phyloP scores from a whole-genome alignment of 2,329 filamentous ascomycete genomes.

The Lachnellula subtilissima region DNA sequence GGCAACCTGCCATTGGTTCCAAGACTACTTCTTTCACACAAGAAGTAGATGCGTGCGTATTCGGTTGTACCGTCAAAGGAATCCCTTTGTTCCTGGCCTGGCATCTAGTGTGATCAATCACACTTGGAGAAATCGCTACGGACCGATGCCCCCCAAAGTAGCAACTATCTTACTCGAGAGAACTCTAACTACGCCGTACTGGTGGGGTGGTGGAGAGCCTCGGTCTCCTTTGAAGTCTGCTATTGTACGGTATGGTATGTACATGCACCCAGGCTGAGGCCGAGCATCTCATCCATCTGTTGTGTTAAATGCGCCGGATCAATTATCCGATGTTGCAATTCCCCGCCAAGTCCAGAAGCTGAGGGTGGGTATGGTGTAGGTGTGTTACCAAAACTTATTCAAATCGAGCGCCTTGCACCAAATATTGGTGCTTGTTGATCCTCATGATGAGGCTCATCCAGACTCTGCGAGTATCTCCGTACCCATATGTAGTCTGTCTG shows the following conservation, averaged over 20 bases:
- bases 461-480: not conserved
- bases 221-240: no score
- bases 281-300: not conserved
- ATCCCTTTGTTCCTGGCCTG: not conserved
- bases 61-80: not conserved
- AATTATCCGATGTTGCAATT: not conserved
- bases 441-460: conserved; percentile 1
- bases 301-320: not conserved
- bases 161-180: not conserved
- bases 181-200: not conserved
- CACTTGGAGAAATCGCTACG: not conserved
- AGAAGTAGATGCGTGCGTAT: no score
- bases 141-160: not conserved
- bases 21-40: no score
- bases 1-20: no score
- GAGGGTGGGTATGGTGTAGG: not conserved
- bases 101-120: not conserved
- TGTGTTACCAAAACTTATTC: not conserved
- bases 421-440: not conserved
- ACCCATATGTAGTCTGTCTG: not conserved
- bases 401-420: no score
- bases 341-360: not conserved
- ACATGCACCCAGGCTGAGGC: not conserved
- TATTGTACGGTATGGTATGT: not conserved
- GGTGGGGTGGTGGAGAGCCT: not conserved